phyloP scores from a whole-genome alignment of 192 early-diverging fungal species.

The Jimgerdemannia flammicorona region DNA sequence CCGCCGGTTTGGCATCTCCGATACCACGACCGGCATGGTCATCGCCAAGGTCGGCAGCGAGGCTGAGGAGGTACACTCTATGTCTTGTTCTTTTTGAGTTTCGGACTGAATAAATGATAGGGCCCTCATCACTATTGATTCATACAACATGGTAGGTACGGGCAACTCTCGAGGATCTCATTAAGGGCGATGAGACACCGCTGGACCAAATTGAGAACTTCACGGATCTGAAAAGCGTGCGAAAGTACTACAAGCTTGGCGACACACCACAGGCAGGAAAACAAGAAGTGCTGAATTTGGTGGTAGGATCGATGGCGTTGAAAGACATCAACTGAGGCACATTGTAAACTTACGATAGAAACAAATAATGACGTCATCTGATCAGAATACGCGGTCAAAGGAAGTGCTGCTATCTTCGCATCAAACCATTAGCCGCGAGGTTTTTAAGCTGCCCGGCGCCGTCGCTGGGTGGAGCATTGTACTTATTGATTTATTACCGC shows the following conservation, averaged over 20 bases:
- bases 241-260: constrained; percentile 1
- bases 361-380: not conserved
- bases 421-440: no score
- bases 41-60: constrained; percentile 44
- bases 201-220: not conserved
- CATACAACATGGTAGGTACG: not conserved
- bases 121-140: not conserved
- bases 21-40: constrained; percentile 38
- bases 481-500: no score
- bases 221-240: not conserved
- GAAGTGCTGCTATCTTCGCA: no score
- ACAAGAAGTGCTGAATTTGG: not conserved
- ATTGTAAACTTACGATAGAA: not conserved
- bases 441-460: no score
- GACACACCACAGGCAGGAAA: not conserved
- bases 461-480: no score
- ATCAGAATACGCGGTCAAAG: no score
- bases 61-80: constrained; percentile 19
- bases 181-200: not conserved
- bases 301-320: constrained; percentile 1
- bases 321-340: not conserved
- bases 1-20: constrained; percentile 44
- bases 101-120: not conserved
- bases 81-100: not conserved
- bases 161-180: not conserved